A percentile compares a stretch with the other conserved stretches of the same genome.
phyloP scores from a whole-genome alignment of 345 rosid species.

The Pugionium dolabratum region DNA sequence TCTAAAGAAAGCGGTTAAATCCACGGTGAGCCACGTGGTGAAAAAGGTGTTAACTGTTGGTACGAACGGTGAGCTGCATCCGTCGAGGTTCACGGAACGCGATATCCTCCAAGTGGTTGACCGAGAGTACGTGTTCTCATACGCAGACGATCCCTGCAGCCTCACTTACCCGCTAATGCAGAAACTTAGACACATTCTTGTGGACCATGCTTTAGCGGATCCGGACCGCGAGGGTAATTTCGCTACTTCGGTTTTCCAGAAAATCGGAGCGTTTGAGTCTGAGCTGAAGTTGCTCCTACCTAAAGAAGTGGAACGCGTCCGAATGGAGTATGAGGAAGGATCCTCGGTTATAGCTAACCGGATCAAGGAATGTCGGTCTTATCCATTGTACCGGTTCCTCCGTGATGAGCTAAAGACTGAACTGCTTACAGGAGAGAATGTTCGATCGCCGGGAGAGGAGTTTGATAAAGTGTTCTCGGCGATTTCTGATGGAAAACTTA shows the following conservation, averaged over 20 bases:
- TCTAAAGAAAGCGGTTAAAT: conserved; percentile 48
- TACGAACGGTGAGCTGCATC: conserved; percentile 64
- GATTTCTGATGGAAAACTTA: conserved; percentile 66
- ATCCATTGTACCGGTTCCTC: conserved; percentile 67
- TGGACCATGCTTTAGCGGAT: conserved; percentile 62
- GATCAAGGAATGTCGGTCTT: conserved; percentile 73
- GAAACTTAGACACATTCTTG: conserved; percentile 71
- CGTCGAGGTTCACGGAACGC: conserved; percentile 70
- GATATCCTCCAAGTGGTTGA: conserved; percentile 69
- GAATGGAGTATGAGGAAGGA: conserved; percentile 52
- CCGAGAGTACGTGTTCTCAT: conserved; percentile 60
- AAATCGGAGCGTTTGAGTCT: conserved; percentile 60
- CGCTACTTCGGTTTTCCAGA: conserved; percentile 62
- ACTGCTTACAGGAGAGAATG: conserved; percentile 60
- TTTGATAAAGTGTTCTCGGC: conserved; percentile 72
- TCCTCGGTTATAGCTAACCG: conserved; percentile 50
- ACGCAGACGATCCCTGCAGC: conserved; percentile 74
- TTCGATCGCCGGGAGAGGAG: conserved; percentile 68
- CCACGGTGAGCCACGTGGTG: conserved; percentile 51
- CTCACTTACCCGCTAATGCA: conserved; percentile 71
- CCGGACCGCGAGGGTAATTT: conserved; percentile 56
- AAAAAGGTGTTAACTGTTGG: conserved; percentile 58
- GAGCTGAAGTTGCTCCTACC: conserved; percentile 62
- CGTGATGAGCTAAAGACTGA: conserved; percentile 59
- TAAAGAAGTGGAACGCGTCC: conserved; percentile 59